Evolutionary conservation across 2,329 filamentous ascomycete species (phyloP), one percentile per base, ranked within the genome.

Genomic region (Hysterium pulicare): DNA sequence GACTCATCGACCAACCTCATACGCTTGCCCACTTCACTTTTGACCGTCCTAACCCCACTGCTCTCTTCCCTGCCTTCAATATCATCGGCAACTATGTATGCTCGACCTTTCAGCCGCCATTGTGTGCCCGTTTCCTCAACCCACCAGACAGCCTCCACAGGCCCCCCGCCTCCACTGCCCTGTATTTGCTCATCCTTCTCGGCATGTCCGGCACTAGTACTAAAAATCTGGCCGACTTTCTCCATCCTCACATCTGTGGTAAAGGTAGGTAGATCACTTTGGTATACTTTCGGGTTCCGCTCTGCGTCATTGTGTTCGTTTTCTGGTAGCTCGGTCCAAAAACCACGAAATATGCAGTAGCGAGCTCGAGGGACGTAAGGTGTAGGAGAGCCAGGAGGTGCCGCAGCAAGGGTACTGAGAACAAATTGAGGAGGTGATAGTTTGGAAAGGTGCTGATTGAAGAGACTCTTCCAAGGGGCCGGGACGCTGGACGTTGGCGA

Each of bases 211-310:
- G 67, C 62, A 9, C 71, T 71, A 4, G 69, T 74, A 5, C 69
- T 71, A 48, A 83, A 79, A 3, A 97, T 67, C 66, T 96, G 84
- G 2, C 74, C 72, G 0, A 86, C 74, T 72, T 97, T 97, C 46
- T 83, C 78, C 88, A 94, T 95, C 34, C 91, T 81, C 7, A 80
- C 81, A 65, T 97, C 93, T 0, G 90, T 95, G 1, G 91, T 95
- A 58, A 96, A 84, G 1, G 86, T 84, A 3, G 86, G 78, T 54
- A 91, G 71, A 51, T 97, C 90, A 54, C 81, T 88, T 57, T 86
- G 83, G 61, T 80, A 95, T 1, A 79, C 69, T 5, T 70, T 53
- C 4, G 86, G 83, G 64, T 96, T 96, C 48, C 75, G 74, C 49
- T 81, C 75, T 3, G 87, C 85, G 24, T 79, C 71, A 66, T 93